Conservation (phyloP, 2,329 filamentous ascomycete species). For the Lecanicillium sp. region DNA sequence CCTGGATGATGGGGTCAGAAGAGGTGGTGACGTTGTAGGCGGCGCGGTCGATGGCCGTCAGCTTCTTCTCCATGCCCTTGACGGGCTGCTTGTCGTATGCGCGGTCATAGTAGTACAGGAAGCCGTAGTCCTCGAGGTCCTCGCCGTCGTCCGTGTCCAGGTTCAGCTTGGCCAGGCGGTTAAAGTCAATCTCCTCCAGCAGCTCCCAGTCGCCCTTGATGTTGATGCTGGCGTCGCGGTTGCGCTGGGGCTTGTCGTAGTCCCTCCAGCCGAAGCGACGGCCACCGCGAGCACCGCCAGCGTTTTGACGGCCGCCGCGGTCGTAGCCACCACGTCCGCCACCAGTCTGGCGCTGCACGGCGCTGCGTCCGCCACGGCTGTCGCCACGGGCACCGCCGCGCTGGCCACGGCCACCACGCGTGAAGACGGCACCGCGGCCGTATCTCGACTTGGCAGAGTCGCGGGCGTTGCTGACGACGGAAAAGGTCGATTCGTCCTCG, state of each 20-base stretch:
- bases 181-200: constrained; percentile 98
- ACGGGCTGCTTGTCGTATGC: constrained; percentile 89
- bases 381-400: constrained; percentile 61
- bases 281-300: constrained; percentile 60
- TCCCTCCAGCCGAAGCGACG: constrained; percentile 98
- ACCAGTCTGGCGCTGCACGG: constrained; percentile 55
- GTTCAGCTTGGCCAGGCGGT: constrained; percentile 89
- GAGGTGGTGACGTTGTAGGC: constrained; percentile 98
- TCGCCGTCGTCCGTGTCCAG: constrained; percentile 91
- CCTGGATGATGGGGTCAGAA: constrained; percentile 92
- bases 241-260: constrained; percentile 94
- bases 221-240: constrained; percentile 91
- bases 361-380: constrained; percentile 51
- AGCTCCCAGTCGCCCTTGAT: constrained; percentile 94
- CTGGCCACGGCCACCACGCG: constrained; percentile 75
- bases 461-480: constrained; percentile 90
- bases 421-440: constrained; percentile 83
- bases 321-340: constrained; percentile 52
- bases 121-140: constrained; percentile 90
- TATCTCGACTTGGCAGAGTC: constrained; percentile 82
- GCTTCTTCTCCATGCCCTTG: constrained; percentile 79
- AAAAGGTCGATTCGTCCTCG: constrained; percentile 96
- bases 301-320: constrained; percentile 60
- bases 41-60: constrained; percentile 83
- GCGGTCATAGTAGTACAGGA: constrained; percentile 97